phyloP scores from a whole-genome alignment of 495 filamentous ascomycete genomes.

The Aspergillus kassunensis region DNA sequence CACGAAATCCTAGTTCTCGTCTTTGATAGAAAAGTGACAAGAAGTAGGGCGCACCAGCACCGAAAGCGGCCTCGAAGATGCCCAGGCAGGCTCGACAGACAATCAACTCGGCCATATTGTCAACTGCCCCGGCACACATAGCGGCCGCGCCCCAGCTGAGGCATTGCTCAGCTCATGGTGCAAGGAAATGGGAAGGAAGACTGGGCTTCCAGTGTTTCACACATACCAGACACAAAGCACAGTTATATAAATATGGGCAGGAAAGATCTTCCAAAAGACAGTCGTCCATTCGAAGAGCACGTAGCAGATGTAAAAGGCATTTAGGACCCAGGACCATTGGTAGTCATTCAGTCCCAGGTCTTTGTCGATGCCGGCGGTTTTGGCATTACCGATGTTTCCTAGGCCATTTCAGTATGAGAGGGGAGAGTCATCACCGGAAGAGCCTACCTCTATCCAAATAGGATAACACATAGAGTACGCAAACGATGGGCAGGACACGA shows the following conservation, averaged over 20 bases:
- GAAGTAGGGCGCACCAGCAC: constrained; percentile 59
- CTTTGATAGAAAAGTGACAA: constrained; percentile 74
- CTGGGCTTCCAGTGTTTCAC: not conserved
- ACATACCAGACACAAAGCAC: constrained; percentile 33
- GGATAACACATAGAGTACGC: constrained; percentile 26
- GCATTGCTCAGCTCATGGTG: not conserved
- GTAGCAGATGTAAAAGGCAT: constrained; percentile 58
- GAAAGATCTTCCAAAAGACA: constrained; percentile 54
- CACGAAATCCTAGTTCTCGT: constrained; percentile 63
- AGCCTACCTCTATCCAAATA: constrained; percentile 20
- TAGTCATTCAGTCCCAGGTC: constrained; percentile 43
- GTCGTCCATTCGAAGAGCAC: constrained; percentile 30
- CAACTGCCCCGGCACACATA: constrained; percentile 49
- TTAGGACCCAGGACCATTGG: constrained; percentile 57
- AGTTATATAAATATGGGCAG: constrained; percentile 40
- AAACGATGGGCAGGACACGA: constrained; percentile 26
- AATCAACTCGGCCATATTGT: constrained; percentile 54
- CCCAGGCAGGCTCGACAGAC: constrained; percentile 56
- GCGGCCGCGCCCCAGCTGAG: constrained; percentile 45
- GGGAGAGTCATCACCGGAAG: not conserved
- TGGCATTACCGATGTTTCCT: constrained; percentile 56
- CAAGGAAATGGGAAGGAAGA: not conserved
- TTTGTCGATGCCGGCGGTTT: constrained; percentile 46
- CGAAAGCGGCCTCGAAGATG: constrained; percentile 56
- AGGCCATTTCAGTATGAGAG: constrained; percentile 8